Evolutionary conservation across 75 land plant genomes (phyloP), one percentile per base, ranked within the genome.

Genomic region (Adiantum capillusveneris): DNA sequence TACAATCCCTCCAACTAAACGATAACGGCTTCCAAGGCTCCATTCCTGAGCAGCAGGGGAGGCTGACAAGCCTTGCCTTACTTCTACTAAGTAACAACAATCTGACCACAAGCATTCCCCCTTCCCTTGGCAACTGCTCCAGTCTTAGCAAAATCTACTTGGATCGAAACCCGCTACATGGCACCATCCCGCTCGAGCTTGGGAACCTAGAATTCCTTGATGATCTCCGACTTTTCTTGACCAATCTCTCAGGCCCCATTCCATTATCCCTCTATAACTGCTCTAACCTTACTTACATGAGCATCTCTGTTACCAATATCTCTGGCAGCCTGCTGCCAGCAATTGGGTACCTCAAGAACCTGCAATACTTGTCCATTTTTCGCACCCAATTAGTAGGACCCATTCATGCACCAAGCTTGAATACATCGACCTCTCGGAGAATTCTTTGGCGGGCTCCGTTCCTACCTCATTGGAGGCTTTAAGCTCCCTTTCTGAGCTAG

Each of bases 371-470:
- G 19, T 48, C 31, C 14, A 28, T 64, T 12, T 45, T 29, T 34
- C 25, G 41, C 24, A 70, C 62, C 52, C 30, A 29, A 12, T 37
- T 70, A 13, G 29, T 48, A 17, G 72, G 72, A 9, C 24, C 53
- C 34, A 59, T 67, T 5, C 70, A 55, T 21, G 17, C 55, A 25
- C 28, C 26, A 44, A 44, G 17, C 52, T 61, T 1, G 3, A 16
- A 17, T 12, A 11, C 13, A 24, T 61, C 25, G 22, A 61, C 9
- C 41, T 61, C 27, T 76, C 80, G 65, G 65, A 54, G 57, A 84
- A 84, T 58, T 68, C 64, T 20, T 57, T 84, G 31, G 60, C 77
- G 1, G 83, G 87, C 18, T 31, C 56, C 29, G 73, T 84, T 58
- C 87, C 87, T 14, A 34, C n/a, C 43, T 16, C 37, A 2, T 2